Percentiles rank a stretch among this genome's conserved stretches.
Conservation (phyloP, 1,284 basidiomycete genomes). For the Boletus smithii region DNA sequence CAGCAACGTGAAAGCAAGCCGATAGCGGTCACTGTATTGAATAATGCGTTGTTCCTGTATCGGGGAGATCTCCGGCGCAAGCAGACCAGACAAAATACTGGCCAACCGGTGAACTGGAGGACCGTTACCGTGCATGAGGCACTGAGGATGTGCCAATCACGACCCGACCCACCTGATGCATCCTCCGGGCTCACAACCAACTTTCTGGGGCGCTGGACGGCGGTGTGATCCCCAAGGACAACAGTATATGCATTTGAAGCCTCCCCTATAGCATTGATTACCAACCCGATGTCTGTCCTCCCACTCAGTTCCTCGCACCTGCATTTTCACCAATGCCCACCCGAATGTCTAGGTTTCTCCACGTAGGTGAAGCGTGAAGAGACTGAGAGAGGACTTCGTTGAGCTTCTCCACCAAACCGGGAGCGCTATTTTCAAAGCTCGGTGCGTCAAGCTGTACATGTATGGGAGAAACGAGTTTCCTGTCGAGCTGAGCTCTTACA, state of each 20-base stretch:
- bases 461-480: constrained; percentile 50
- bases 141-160: constrained; percentile 3
- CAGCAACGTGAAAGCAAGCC: constrained; percentile 78
- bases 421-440: constrained; percentile 17
- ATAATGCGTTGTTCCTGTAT: constrained; percentile 53
- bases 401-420: constrained; percentile 23
- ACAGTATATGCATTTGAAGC: constrained; percentile 23
- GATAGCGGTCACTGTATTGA: constrained; percentile 77
- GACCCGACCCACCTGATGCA: constrained; percentile 27
- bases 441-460: constrained; percentile 44
- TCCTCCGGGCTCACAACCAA: constrained; percentile 25
- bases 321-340: constrained; percentile 21
- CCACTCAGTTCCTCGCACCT: constrained; percentile 26
- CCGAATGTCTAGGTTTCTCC: constrained; percentile 41
- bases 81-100: constrained; percentile 42
- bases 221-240: constrained; percentile 26
- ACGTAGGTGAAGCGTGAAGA: constrained; percentile 27
- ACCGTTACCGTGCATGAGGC: constrained; percentile 11
- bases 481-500: constrained; percentile 52
- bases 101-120: constrained; percentile 33
- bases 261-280: constrained; percentile 19
- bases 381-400: constrained; percentile 15
- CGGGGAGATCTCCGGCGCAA: constrained; percentile 50
- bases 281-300: not conserved
- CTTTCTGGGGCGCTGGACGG: constrained; percentile 21